Conservation (phyloP, 202 grass and related monocot genomes). For the Zoysia matrella region DNA sequence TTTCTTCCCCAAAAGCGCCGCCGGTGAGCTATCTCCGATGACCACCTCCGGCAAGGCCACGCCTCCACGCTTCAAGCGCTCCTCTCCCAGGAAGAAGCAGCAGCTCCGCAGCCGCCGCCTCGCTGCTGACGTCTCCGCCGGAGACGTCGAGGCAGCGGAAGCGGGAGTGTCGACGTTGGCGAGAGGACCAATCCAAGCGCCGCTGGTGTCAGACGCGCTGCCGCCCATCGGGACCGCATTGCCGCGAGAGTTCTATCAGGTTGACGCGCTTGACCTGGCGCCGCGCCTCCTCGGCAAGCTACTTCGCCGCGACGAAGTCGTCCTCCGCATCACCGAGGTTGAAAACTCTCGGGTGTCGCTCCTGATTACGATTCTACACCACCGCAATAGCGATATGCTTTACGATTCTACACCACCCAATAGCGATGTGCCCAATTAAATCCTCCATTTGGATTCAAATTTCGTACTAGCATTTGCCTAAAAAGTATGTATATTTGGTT, state of each 20-base stretch:
- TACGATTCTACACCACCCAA: too few species aligned
- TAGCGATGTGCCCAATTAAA: background rate
- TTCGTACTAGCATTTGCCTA: background rate
- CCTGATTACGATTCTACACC: background rate
- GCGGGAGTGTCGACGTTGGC: background rate
- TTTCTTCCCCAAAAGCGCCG: background rate
- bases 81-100: constrained; percentile 48
- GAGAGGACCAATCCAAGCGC: background rate
- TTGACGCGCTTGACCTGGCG: constrained; percentile 84
- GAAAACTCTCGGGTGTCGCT: background rate
- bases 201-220: background rate
- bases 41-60: constrained; percentile 20
- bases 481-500: background rate
- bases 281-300: constrained; percentile 91
- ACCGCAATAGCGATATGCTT: background rate
- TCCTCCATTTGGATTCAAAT: background rate
- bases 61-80: constrained; percentile 63
- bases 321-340: constrained; percentile 95
- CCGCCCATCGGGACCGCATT: constrained; percentile 35
- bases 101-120: constrained; percentile 29
- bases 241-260: constrained; percentile 72
- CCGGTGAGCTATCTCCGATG: constrained; percentile 41
- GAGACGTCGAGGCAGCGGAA: background rate
- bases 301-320: constrained; percentile 71
- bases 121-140: background rate